Evolutionary conservation across 2,329 filamentous ascomycete genomes (phyloP).

Genomic region (Fusarium nanum): DNA sequence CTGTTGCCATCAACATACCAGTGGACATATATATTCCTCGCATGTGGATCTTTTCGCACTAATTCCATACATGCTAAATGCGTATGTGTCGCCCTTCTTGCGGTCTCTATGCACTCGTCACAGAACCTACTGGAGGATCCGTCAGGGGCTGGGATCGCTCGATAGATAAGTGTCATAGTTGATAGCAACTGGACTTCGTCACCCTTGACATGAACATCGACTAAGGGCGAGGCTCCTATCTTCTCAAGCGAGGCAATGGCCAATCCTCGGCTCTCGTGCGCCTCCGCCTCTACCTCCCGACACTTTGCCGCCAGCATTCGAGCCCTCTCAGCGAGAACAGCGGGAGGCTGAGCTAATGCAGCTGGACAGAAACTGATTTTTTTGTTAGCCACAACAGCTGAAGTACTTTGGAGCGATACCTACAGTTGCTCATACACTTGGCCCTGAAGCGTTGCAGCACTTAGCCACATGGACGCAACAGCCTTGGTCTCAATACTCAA

Average conservation of each 20-base stretch:
- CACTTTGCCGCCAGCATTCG: conserved; percentile 54
- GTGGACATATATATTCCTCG: conserved; percentile 62
- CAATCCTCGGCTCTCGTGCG: conserved; percentile 51
- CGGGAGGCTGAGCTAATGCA: conserved; percentile 55
- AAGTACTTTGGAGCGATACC: conserved; percentile 7
- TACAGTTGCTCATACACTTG: conserved; percentile 66
- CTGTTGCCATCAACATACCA: conserved; percentile 55
- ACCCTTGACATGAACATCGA: conserved; percentile 58
- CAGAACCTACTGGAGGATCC: conserved; percentile 59
- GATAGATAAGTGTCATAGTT: conserved; percentile 63
- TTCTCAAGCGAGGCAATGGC: conserved; percentile 53
- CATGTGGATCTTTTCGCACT: conserved; percentile 54
- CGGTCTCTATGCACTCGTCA: conserved; percentile 61
- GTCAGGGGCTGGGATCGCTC: conserved; percentile 61
- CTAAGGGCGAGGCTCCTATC: conserved; percentile 54
- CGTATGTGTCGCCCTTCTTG: conserved; percentile 60
- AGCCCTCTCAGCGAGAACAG: conserved; percentile 56
- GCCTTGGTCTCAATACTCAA: conserved; percentile 47
- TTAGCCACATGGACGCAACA: conserved; percentile 66
- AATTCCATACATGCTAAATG: conserved; percentile 60
- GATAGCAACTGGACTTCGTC: conserved; percentile 62
- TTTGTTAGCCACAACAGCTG: neutral
- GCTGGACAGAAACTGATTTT: conserved; percentile 62
- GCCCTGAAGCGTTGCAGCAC: conserved; percentile 66
- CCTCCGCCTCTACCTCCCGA: conserved; percentile 52